Evolutionary conservation across 139 green algal species (phyloP).

Genomic region (Pleodorina starrii): DNA sequence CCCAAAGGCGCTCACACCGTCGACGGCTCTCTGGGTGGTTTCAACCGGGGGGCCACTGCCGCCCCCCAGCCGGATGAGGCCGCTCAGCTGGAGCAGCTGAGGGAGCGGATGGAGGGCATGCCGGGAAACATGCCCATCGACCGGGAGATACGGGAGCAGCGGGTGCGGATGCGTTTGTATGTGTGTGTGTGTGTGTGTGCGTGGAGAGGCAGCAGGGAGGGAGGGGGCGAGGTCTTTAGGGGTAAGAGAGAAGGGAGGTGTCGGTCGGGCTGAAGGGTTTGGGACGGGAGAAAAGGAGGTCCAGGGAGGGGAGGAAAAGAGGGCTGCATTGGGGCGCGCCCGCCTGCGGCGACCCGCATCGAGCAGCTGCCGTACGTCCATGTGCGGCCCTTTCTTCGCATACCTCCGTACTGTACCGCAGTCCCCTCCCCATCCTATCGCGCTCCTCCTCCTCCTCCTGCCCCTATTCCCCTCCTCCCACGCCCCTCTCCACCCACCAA

Average conservation of each 20-base stretch:
- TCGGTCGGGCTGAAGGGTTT: too few relatives aligned
- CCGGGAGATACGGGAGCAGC: constrained; percentile 27
- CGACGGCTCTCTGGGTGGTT: not conserved
- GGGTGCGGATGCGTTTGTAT: not conserved
- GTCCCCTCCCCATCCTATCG: too few relatives aligned
- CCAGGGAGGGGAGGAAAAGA: too few relatives aligned
- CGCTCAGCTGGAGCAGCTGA: not conserved
- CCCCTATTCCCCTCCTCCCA: not conserved
- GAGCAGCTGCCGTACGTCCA: too few relatives aligned
- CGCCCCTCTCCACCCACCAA: not conserved
- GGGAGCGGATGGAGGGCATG: constrained; percentile 35
- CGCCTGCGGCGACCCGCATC: too few relatives aligned
- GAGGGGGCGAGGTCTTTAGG: too few relatives aligned
- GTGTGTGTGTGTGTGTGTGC: not conserved
- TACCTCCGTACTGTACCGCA: too few relatives aligned
- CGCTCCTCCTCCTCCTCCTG: not conserved
- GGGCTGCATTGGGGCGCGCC: too few relatives aligned
- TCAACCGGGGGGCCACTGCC: not conserved
- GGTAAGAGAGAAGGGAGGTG: too few relatives aligned
- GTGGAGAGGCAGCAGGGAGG: not conserved
- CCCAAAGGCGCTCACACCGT: not conserved
- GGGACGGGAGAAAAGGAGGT: too few relatives aligned
- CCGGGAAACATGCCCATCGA: constrained; percentile 49
- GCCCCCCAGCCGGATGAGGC: not conserved
- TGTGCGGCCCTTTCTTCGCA: too few relatives aligned